A percentile compares a stretch with the other conserved stretches of the same genome.
Evolutionary conservation across 805 yeast species (phyloP).

Genomic region (Phaffomyces opuntiae): DNA sequence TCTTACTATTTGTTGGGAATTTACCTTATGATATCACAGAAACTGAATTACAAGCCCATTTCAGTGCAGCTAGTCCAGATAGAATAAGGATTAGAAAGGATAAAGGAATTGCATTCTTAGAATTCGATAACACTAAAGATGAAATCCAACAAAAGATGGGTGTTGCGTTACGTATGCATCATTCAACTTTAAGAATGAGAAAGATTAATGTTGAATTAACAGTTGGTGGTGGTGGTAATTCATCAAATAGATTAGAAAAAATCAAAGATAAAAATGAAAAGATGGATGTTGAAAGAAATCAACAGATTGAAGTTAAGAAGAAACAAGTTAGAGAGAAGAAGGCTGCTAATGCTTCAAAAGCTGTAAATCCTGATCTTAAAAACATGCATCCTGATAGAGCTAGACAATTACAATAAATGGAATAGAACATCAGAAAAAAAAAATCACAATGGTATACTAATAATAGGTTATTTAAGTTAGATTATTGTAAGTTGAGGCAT

Average conservation of each 20-base stretch:
- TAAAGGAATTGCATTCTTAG: constrained; percentile 89
- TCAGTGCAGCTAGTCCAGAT: constrained; percentile 68
- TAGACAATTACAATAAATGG: constrained; percentile 29
- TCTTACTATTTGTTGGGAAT: constrained; percentile 84
- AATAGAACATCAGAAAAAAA: too few relatives aligned
- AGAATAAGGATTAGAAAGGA: constrained; percentile 71
- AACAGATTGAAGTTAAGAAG: constrained; percentile 44
- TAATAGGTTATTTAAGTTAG: too few relatives aligned
- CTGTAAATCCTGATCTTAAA: constrained; percentile 11
- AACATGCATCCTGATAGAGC: constrained; percentile 63
- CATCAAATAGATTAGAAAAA: constrained; percentile 58
- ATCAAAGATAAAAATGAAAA: constrained; percentile 73
- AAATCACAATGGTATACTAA: too few relatives aligned
- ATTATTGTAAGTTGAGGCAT: too few relatives aligned
- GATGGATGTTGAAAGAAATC: constrained; percentile 61
- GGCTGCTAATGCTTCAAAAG: constrained; percentile 12
- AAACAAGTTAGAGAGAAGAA: constrained; percentile 26
- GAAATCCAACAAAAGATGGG: constrained; percentile 79
- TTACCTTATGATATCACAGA: constrained; percentile 67
- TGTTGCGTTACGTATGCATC: constrained; percentile 78
- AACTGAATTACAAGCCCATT: constrained; percentile 60
- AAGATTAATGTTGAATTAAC: constrained; percentile 93
- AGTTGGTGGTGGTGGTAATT: constrained; percentile 97
- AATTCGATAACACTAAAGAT: constrained; percentile 49
- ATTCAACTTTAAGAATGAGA: constrained; percentile 57